Evolutionary conservation across 2,329 filamentous ascomycete genomes (phyloP), one percentile per base, ranked within the genome.

Genomic region (Xylariales sp.): DNA sequence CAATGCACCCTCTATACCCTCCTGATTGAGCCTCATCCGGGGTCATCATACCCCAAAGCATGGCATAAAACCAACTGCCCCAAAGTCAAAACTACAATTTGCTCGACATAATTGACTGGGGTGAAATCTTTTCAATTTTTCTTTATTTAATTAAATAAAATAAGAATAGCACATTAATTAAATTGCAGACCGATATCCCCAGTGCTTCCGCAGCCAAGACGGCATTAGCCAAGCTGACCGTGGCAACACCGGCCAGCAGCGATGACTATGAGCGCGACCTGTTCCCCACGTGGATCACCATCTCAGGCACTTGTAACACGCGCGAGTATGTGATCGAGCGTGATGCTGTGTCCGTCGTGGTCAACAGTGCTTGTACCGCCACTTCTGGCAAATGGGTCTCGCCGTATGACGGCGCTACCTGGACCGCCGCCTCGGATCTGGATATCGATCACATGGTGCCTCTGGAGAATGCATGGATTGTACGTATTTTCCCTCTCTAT

Each of bases 401-500:
- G 24, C 83, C 84, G 0, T 93, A 85, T 56, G 87, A 91, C 52
- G 85, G 85, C 13, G 81, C 66, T 1, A 78, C 70, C 2, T 88
- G 83, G 82, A 83, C 77, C 0, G 65, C 68, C 1, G 76, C 85
- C 1, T 74, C 70, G 14, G 83, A 90, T 49, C 59, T 93, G 1
- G 85, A 91, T 49, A 91, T 93, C 42, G 88, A 93, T 58, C 88
- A 93, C 57, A 72, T 93, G 63, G 85, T 94, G 3, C 86, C 88
- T 1, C 59, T 94, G 43, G 82, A 83, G 55, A 88, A 90, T 53
- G 85, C 86, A 5, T 91, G 85, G 86, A 79, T 84, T 44, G 76
- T 81, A 48, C 52, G 69, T 24, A 19, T 20, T 18, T 6, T 4
- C 14, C 23, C 17, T 32, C 17, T 6, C 24, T 21, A 14, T 19